Percentiles rank a stretch among this genome's conserved stretches.
phyloP scores from a whole-genome alignment of 2,329 filamentous ascomycete genomes.

The Thermoascus crustaceus region DNA sequence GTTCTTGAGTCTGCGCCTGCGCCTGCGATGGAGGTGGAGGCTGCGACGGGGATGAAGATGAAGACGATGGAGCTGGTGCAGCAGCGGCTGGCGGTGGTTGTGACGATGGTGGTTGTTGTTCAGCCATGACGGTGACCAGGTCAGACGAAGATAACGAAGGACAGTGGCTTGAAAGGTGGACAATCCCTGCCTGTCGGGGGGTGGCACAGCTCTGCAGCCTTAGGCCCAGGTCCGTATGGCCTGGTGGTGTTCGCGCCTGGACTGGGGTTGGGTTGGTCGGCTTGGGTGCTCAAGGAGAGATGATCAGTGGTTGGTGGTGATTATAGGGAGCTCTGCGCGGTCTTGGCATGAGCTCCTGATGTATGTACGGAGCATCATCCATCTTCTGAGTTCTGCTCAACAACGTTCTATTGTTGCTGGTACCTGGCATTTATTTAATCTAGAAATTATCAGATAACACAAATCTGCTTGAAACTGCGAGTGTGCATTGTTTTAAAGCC shows the following conservation, averaged over 20 bases:
- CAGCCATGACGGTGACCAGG: not conserved
- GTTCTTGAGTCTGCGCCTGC: slow-evolving; percentile 11
- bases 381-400: too few relatives aligned
- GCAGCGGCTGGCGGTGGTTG: slow-evolving; percentile 9
- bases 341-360: not conserved
- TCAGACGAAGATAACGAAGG: not conserved
- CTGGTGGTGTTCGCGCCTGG: not conserved
- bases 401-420: too few relatives aligned
- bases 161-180: not conserved
- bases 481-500: too few relatives aligned
- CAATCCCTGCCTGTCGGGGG: not conserved
- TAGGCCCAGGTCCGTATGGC: not conserved
- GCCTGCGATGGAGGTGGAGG: slow-evolving; percentile 14
- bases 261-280: not conserved
- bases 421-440: too few relatives aligned
- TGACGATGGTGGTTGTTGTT: slow-evolving; percentile 18
- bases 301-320: not conserved
- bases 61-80: slow-evolving; percentile 16
- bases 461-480: too few relatives aligned
- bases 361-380: too few relatives aligned
- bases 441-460: too few relatives aligned
- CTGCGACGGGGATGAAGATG: slow-evolving; percentile 15
- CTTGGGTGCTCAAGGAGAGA: not conserved
- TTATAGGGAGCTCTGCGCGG: not conserved
- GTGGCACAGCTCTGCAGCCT: not conserved